Evolutionary conservation across 2,329 filamentous ascomycete species (phyloP).

Genomic region (Stagonosporopsis chrysanthemi): DNA sequence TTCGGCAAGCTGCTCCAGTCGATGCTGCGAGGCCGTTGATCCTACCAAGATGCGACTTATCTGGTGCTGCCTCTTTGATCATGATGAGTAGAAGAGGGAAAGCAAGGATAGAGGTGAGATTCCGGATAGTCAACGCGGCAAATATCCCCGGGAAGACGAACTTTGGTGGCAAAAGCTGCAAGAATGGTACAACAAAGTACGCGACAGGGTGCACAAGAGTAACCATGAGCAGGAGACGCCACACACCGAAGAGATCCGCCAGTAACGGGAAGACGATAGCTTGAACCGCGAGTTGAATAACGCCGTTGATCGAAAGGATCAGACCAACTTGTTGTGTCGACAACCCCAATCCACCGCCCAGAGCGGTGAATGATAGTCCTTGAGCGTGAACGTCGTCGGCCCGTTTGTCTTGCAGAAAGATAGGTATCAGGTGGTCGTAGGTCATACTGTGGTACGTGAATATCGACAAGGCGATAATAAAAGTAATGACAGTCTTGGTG

Average conservation of each 20-base stretch:
- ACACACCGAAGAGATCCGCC: slow-evolving; percentile 70
- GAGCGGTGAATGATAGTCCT: slow-evolving; percentile 36
- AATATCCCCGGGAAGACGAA: slow-evolving; percentile 70
- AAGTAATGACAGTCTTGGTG: slow-evolving; percentile 72
- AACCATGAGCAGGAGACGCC: slow-evolving; percentile 70
- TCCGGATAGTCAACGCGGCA: slow-evolving; percentile 69
- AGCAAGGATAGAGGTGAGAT: slow-evolving; percentile 71
- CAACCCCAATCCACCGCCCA: slow-evolving; percentile 70
- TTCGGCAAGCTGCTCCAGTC: slow-evolving; percentile 74
- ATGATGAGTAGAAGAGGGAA: slow-evolving; percentile 74
- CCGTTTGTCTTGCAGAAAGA: slow-evolving; percentile 85
- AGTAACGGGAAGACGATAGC: slow-evolving; percentile 73
- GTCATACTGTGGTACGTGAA: slow-evolving; percentile 97
- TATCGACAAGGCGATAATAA: slow-evolving; percentile 83
- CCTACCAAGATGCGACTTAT: slow-evolving; percentile 68
- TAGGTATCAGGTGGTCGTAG: slow-evolving; percentile 89
- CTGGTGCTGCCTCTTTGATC: slow-evolving; percentile 74
- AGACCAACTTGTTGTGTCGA: slow-evolving; percentile 71
- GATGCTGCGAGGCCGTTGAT: slow-evolving; percentile 78
- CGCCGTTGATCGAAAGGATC: slow-evolving; percentile 73
- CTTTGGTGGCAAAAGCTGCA: slow-evolving; percentile 64
- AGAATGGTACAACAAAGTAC: slow-evolving; percentile 73
- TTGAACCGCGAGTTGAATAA: slow-evolving; percentile 77
- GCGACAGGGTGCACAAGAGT: slow-evolving; percentile 71
- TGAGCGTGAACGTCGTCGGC: slow-evolving; percentile 44